These are phyloP conservation scores for Viridothelium virens DNA, from an alignment of 495 filamentous ascomycete species.

Conservation along the genomic window DNA sequence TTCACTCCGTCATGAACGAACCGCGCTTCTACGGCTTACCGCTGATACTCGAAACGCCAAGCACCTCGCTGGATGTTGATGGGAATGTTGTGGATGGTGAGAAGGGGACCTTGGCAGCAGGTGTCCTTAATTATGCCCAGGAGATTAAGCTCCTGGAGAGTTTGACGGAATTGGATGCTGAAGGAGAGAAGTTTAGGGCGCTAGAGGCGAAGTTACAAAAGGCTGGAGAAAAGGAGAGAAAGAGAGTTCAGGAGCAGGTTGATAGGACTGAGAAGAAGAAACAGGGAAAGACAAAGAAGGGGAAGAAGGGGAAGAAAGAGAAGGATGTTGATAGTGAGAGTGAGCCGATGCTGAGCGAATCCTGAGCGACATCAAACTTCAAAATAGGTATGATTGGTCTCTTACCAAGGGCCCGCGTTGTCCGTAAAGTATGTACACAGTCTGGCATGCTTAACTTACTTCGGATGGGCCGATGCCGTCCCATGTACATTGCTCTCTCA, in stretches of 20 bases:
- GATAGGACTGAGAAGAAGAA: conserved; percentile 56
- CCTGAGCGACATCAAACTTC: too few relatives aligned
- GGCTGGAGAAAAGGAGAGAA: conserved; percentile 59
- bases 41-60: conserved; percentile 92
- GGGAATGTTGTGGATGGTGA: conserved; percentile 56
- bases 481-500: too few relatives aligned
- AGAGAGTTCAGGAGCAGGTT: conserved; percentile 67
- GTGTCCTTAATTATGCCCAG: conserved; percentile 35
- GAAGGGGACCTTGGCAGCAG: conserved; percentile 69
- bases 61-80: conserved; percentile 53
- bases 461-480: too few relatives aligned
- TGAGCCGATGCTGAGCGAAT: conserved; percentile 3
- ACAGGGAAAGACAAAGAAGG: conserved; percentile 21
- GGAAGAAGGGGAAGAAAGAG: conserved; percentile 21
- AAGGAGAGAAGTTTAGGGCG: conserved; percentile 57
- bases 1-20: conserved; percentile 87
- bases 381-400: too few relatives aligned
- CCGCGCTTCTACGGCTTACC: conserved; percentile 66
- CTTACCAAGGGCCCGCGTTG: too few relatives aligned
- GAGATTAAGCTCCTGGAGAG: conserved; percentile 63
- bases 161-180: conserved; percentile 71
- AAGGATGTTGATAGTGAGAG: conserved; percentile 15
- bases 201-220: conserved; percentile 58
- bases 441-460: too few relatives aligned
- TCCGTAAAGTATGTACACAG: too few relatives aligned